Percentiles rank a stretch among this genome's conserved stretches.
Conservation (phyloP, 2,329 filamentous ascomycete species). For the Madurella mycetomatis region DNA sequence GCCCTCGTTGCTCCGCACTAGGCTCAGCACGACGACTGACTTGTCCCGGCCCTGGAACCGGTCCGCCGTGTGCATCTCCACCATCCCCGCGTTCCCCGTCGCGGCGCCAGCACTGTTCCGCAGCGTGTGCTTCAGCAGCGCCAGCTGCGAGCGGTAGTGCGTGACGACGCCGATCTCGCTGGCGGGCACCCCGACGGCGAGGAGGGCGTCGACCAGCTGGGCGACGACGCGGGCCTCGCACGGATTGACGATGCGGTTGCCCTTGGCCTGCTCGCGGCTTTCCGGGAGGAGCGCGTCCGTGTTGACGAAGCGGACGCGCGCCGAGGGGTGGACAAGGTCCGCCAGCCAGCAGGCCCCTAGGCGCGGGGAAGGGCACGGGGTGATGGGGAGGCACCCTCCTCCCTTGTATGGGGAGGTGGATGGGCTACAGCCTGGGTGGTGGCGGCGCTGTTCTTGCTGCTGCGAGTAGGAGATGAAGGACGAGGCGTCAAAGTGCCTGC, state of each 20-base stretch:
- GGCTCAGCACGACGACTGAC: conserved; percentile 79
- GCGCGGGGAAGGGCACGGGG: conserved; percentile 51
- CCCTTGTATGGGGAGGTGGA: not conserved
- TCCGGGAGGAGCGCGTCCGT: conserved; percentile 71
- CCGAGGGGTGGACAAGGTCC: conserved; percentile 62
- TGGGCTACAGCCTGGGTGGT: not conserved
- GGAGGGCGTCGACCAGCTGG: conserved; percentile 75
- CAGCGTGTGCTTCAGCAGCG: conserved; percentile 71
- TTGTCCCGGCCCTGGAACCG: conserved; percentile 97
- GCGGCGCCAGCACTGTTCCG: conserved; percentile 37
- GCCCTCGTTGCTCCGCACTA: conserved; percentile 81
- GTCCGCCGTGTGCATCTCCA: conserved; percentile 96
- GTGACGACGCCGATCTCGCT: conserved; percentile 90
- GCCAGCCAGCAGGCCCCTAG: conserved; percentile 67
- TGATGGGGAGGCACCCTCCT: conserved; percentile 36
- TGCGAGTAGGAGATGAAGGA: conserved; percentile 40
- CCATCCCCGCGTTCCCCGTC: conserved; percentile 30
- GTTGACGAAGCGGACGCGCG: conserved; percentile 82
- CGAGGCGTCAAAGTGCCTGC: conserved; percentile 54
- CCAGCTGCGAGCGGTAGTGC: conserved; percentile 89
- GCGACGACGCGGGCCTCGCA: conserved; percentile 73
- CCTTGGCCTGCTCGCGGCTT: conserved; percentile 68
- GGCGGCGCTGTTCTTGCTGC: conserved; percentile 12
- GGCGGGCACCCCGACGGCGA: conserved; percentile 69
- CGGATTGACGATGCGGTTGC: conserved; percentile 82